Evolutionary conservation across 148 eudicot species (phyloP), one percentile per base, ranked within the genome.

Genomic region (Cornus suecica): DNA sequence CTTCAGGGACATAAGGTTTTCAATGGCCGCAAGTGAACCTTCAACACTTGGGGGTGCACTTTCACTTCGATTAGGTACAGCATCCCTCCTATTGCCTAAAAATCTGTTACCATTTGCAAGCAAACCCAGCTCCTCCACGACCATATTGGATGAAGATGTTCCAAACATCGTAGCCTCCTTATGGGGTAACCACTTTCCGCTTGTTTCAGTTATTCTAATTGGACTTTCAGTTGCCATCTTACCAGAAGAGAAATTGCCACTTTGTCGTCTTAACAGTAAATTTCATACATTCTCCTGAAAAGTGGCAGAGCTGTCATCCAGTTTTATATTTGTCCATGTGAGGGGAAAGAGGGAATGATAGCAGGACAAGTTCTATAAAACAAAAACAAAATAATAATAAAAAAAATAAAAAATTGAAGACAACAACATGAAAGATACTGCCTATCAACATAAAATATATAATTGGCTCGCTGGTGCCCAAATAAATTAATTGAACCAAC

Each of bases 1-100:
- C 31, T 81, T 86, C 37, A 45, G n/a, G 48, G 66, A 31, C 75
- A 86, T 76, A 63, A 87, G 79, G 76, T 83, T 81, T 70, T 77
- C 85, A 61, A 85, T 76, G 62, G 97, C 89, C 26, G 86, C 83
- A 76, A 86, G 65, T 18, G 93, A 89, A 45, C 97, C 93, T 73
- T 89, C 91, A 80, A 91, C 86, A 69, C 85, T 88, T 70, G 97
- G 90, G 71, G 97, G 93, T 65, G 91, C 91, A 84, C 93, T 88
- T 41, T 85, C 91, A 76, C 90, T 88, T 34, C 94, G 84, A 75
- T 79, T 85, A 27, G 90, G 92, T 66, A 76, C 84, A 69, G 30
- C 51, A 29, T 56, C 70, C 78, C 87, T 82, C 58, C 77, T 74
- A 66, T 75, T 68, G 22, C 76, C 78, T 34, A 54, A 69, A 69